Percentiles rank a stretch among this genome's conserved stretches.
phyloP scores from a whole-genome alignment of 176 grass and related monocot species.

The Dactylis glomerata region DNA sequence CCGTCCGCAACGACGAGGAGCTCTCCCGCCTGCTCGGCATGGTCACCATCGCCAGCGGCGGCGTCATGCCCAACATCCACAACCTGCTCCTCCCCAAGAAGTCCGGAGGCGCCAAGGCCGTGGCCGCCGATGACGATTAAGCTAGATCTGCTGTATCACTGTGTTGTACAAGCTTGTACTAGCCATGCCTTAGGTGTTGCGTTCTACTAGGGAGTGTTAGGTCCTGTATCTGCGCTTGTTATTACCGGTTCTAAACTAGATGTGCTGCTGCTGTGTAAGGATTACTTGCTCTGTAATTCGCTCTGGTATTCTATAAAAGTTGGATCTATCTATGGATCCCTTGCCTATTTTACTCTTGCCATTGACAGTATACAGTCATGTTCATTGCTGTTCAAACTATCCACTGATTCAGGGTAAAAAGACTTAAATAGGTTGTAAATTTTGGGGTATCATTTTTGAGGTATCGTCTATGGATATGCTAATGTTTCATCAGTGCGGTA shows the following conservation, averaged over 20 bases:
- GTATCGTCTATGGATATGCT: not conserved
- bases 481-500: not conserved
- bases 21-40: constrained; percentile 84
- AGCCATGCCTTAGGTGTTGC: constrained; percentile 24
- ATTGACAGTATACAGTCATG: not conserved
- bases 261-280: not conserved
- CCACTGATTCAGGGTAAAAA: too few relatives aligned
- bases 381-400: not conserved
- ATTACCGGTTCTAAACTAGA: not conserved
- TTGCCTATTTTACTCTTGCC: not conserved
- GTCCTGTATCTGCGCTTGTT: not conserved
- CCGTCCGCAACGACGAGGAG: constrained; percentile 96
- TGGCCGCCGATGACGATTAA: constrained; percentile 55
- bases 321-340: constrained; percentile 4
- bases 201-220: constrained; percentile 1
- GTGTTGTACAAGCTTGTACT: constrained; percentile 27
- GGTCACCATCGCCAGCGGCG: constrained; percentile 91
- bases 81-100: constrained; percentile 98
- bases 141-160: constrained; percentile 12
- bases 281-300: constrained; percentile 32
- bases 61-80: constrained; percentile 99
- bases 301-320: constrained; percentile 19
- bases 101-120: constrained; percentile 61
- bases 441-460: too few relatives aligned
- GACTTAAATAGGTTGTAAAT: too few relatives aligned